A percentile compares a stretch with the other conserved stretches of the same genome.
Conservation (phyloP, 139 green algal species). For the Chlamydomonas applanata region DNA sequence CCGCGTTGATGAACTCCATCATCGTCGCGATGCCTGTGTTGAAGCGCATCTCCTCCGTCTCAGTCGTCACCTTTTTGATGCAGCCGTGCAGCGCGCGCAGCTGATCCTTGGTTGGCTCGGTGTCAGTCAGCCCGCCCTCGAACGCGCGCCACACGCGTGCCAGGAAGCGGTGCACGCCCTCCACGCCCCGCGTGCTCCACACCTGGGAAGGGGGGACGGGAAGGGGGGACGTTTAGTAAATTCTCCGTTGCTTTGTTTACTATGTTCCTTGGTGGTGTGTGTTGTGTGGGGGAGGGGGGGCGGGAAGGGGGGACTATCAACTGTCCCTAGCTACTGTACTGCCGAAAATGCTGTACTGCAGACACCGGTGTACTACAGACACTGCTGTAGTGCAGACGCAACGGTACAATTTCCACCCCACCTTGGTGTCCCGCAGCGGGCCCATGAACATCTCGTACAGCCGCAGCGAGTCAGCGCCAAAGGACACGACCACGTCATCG, state of each 20-base stretch:
- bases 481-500: conserved; percentile 89
- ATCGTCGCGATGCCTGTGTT: conserved; percentile 97
- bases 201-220: conserved; percentile 47
- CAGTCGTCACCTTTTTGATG: conserved; percentile 93
- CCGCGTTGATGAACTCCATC: conserved; percentile 99
- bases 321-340: no score
- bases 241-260: no score
- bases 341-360: no score
- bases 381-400: no score
- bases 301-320: no score
- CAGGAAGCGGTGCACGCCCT: conserved; percentile 97
- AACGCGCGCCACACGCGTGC: conserved; percentile 84
- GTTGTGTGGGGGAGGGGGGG: no score
- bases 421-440: conserved; percentile 90
- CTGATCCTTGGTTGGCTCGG: conserved; percentile 75
- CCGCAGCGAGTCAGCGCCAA: conserved; percentile 93
- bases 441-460: conserved; percentile 99
- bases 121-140: conserved; percentile 49
- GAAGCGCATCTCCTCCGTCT: conserved; percentile 95
- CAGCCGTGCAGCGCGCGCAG: conserved; percentile 77
- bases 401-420: no score
- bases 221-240: background rate
- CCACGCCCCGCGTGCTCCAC: conserved; percentile 88
- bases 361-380: no score
- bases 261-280: no score